phyloP scores from a whole-genome alignment of 2,329 filamentous ascomycete species.

The Curvularia verruculosa region DNA sequence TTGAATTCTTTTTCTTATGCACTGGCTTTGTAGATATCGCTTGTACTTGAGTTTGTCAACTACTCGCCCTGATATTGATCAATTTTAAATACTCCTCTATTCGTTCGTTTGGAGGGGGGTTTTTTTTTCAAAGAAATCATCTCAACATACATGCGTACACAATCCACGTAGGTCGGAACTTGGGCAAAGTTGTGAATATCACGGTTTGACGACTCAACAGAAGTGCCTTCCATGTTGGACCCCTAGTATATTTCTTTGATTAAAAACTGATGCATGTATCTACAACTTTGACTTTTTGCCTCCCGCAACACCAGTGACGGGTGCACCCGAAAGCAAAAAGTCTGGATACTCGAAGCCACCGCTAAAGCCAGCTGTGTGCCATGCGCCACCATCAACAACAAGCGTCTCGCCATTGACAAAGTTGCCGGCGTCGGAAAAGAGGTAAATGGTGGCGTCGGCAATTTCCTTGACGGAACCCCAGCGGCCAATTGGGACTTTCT shows the following conservation, averaged over 20 bases:
- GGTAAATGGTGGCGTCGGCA: conserved; percentile 86
- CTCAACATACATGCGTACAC: no score
- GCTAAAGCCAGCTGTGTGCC: conserved; percentile 51
- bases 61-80: no score
- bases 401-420: conserved; percentile 85
- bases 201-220: neutral
- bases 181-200: no score
- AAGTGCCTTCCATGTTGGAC: neutral
- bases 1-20: neutral
- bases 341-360: conserved; percentile 62
- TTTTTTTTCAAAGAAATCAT: no score
- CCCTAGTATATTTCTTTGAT: neutral
- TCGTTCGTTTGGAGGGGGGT: no score
- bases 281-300: conserved; percentile 63
- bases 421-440: conserved; percentile 84
- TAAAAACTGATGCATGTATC: neutral
- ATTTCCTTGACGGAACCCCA: conserved; percentile 85
- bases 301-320: conserved; percentile 64
- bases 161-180: neutral
- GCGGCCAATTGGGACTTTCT: conserved; percentile 71
- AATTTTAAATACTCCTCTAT: no score
- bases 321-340: conserved; percentile 61
- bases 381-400: conserved; percentile 65
- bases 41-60: no score
- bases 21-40: neutral